Percentiles rank a stretch among this genome's conserved stretches.
Conservation (phyloP, 768 basidiomycete genomes). For the Kwoniella dendrophila region DNA sequence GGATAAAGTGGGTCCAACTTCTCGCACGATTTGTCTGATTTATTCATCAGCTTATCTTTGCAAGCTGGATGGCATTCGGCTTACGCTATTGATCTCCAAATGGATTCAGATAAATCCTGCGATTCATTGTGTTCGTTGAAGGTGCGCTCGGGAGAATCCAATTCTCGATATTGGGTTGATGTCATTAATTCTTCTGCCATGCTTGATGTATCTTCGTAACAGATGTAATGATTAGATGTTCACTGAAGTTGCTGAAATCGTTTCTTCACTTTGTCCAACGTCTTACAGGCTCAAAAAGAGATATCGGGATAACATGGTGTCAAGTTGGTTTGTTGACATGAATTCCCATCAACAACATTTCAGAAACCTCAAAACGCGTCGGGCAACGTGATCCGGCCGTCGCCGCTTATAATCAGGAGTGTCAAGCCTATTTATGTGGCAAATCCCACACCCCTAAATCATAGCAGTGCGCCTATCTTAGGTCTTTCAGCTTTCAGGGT, state of each 20-base stretch:
- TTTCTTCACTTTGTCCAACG: no score
- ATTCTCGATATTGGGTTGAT: background rate
- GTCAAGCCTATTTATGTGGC: background rate
- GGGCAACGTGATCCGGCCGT: no score
- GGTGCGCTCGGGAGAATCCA: slow-evolving; percentile 20
- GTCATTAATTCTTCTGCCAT: background rate
- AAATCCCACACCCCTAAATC: background rate
- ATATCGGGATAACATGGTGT: no score
- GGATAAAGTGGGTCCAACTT: slow-evolving; percentile 37
- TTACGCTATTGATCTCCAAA: slow-evolving; percentile 27
- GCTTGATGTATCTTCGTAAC: background rate
- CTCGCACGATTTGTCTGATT: slow-evolving; percentile 26
- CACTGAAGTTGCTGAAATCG: no score
- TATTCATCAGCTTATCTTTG: background rate
- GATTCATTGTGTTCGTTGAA: slow-evolving; percentile 25
- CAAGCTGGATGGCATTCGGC: background rate
- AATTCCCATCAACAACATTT: no score
- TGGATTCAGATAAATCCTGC: slow-evolving; percentile 23
- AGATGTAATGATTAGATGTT: no score
- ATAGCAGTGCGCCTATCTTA: background rate
- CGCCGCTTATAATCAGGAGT: background rate
- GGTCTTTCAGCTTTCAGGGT: background rate
- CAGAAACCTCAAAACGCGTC: no score
- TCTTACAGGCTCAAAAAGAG: no score
- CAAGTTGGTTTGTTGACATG: no score